phyloP scores from a whole-genome alignment of 441 rosid species.

The Populus hybrid region DNA sequence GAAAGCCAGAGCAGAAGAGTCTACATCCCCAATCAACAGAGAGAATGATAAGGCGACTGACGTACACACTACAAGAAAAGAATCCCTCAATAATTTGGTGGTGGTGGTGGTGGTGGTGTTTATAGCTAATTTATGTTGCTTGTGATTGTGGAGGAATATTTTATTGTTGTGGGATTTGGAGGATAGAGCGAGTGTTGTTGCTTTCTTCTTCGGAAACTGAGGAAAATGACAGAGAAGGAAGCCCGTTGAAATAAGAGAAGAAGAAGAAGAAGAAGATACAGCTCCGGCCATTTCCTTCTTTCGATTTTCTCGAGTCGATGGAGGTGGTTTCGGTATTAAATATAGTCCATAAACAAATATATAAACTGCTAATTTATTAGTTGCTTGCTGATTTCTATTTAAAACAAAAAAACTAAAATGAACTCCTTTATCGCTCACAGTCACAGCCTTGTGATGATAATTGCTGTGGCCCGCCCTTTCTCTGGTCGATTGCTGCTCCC shows the following conservation, averaged over 20 bases:
- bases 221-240: neutral
- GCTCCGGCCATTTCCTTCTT: neutral
- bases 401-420: too few species aligned
- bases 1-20: conserved; percentile 57
- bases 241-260: neutral
- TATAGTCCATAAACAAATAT: neutral
- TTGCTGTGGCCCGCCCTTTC: neutral
- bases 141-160: neutral
- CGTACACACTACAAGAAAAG: conserved; percentile 60
- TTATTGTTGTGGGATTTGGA: neutral
- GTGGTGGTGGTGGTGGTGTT: neutral
- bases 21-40: conserved; percentile 53
- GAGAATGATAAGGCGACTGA: conserved; percentile 71
- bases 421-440: neutral
- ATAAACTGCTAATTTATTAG: too few species aligned
- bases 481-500: neutral
- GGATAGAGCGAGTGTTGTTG: neutral
- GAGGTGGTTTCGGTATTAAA: neutral
- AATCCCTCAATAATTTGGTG: conserved; percentile 38
- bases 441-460: neutral
- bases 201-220: neutral
- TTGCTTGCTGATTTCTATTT: too few species aligned
- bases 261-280: neutral
- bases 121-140: neutral
- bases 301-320: neutral